Percentiles rank a stretch among this genome's conserved stretches.
These are phyloP conservation scores for Gastrodia elata DNA, from an alignment of 106 monocot genomes.

Conservation along the genomic window DNA sequence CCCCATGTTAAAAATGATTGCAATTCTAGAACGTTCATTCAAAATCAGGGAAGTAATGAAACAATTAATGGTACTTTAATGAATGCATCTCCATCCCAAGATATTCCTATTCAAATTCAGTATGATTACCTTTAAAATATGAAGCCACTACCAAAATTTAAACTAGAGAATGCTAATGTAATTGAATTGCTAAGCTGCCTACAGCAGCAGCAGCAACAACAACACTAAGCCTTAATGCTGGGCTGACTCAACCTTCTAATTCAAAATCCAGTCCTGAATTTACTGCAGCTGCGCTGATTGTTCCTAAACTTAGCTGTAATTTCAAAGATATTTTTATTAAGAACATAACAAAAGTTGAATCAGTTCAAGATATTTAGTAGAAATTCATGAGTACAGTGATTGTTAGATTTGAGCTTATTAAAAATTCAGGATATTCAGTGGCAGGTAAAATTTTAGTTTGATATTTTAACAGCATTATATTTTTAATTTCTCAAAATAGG, in stretches of 20 bases:
- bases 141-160: background rate
- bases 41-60: background rate
- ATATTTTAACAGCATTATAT: background rate
- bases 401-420: background rate
- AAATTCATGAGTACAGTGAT: background rate
- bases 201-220: too few species aligned
- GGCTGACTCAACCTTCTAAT: background rate
- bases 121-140: background rate
- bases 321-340: background rate
- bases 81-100: background rate
- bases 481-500: too few species aligned
- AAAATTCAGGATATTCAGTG: background rate
- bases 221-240: too few species aligned
- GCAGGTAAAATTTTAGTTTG: background rate
- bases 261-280: background rate
- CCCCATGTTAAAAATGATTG: too few species aligned
- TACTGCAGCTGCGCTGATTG: background rate
- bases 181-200: background rate
- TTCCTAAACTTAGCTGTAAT: background rate
- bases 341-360: background rate
- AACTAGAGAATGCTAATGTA: background rate
- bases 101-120: background rate
- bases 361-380: background rate
- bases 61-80: background rate
- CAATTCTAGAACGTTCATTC: too few species aligned